Base-by-base conservation (phyloP, 371 early-diverging fungal species). In the Mortierella sp. region DNA sequence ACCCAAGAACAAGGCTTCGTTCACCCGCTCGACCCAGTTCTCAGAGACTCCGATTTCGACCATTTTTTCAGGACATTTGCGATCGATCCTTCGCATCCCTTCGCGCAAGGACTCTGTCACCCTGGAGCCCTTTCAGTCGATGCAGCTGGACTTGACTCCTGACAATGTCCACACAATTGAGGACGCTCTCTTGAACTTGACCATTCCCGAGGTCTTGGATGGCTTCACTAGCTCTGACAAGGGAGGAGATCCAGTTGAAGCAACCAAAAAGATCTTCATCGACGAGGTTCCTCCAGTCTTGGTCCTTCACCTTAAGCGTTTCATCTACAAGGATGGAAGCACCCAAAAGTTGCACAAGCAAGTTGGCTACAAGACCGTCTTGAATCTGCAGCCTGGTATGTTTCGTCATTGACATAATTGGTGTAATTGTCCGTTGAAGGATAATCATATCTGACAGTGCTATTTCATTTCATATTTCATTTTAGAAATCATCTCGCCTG, bases 281-380 rank as follows among this genome's bases (percentile, higher is more conserved):
- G 98, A 98, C 61, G 87, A 78, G 5, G 88, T 96, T n/a, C 99
- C 99, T 9, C 96, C 97, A 3, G 94, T 99, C 3, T 90, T 99
- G 40, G 93, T 98, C n/a, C 89, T 99, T 26, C 98, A 98, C 74
- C 90, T 99, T 79, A 99, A 99, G 88, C 94, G 98, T 19, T 98
- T 99, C 88, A 93, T 95, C 24, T 99, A 95, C 89, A 90, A 90
- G 76, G 90, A 93, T 50, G 94, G 94, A 40, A 96, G 96, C 37
- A 94, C 95, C 10, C 95, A 95, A 79, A 99, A 99, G 89, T 77
- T 98, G 48, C 92, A 91, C 64, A 98, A 98, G 83, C 93, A 92
- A 69, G 93, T 99, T 46, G 89, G 88, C 14, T 98, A 96, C 88
- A 92, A 93, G 13, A 76, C 90, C 5, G 83, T 83, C 34, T 89